Evolutionary conservation across 495 filamentous ascomycete genomes (phyloP), one percentile per base, ranked within the genome.

Genomic region (Neurospora hispaniola): DNA sequence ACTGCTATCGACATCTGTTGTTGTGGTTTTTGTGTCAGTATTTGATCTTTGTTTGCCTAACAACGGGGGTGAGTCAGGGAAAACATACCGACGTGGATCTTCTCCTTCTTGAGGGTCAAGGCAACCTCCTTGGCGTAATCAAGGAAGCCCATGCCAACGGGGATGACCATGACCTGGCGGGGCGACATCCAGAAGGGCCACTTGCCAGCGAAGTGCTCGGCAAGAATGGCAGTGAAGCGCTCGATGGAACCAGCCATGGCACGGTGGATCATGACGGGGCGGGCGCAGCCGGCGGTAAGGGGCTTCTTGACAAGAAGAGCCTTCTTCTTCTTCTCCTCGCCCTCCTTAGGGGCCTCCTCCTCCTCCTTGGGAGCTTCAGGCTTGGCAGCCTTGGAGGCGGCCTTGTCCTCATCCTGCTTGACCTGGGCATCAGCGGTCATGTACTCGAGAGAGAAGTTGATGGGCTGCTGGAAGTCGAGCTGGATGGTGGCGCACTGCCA

Each of bases 141-240:
- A 76, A 93, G 91, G 74, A 90, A 89, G 42, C 88, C 87, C 23
- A 91, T 91, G 87, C 94, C 94, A 74, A 99, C 94, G 3, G 96
- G 96, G 9, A 98, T 90, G 71, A 98, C 89, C 74, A 98, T 84
- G 69, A 98, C 88, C 83, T 99, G 96, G 23, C 95, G 90, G 38
- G 96, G 96, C 75, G 90, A 94, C 73, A 99, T 82, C 96, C 96
- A 99, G 87, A 98, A 97, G 0, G 96, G 96, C 95, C 95, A 98
- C 83, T 97, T 97, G 75, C 96, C 96, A 48, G 86, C 96, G 78
- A 97, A 99, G 80, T 98, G 96, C 84, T 99, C 96, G 35, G 86
- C 94, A 72, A 98, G 83, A 75, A 99, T 97, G 71, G 91, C 96
- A 73, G 96, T 91, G 84, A 99, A 97, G 62, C 96, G 91, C 84